These are phyloP conservation scores for Biscutella auriculata DNA, from an alignment of 441 rosid species.

Conservation along the genomic window DNA sequence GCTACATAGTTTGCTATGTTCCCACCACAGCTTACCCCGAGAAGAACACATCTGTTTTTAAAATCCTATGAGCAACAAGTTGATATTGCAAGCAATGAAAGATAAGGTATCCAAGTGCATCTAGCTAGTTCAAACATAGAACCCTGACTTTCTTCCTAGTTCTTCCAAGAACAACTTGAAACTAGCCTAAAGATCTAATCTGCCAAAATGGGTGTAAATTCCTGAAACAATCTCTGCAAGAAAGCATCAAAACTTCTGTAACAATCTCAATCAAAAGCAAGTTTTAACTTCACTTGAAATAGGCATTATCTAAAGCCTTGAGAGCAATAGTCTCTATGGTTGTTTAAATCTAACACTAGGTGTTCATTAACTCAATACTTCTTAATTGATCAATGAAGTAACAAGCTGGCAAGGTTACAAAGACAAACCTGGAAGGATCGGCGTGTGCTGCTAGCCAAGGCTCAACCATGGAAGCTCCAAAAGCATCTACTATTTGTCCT, in stretches of 20 bases:
- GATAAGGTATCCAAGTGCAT: not conserved
- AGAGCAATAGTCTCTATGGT: not conserved
- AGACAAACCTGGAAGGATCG: slow-evolving; percentile 75
- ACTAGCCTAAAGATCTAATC: not conserved
- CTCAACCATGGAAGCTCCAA: slow-evolving; percentile 93
- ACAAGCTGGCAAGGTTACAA: not conserved
- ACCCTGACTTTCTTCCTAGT: not conserved
- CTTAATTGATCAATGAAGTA: not conserved
- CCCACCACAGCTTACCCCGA: slow-evolving; percentile 57
- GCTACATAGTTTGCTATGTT: slow-evolving; percentile 61
- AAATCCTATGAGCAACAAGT: not conserved
- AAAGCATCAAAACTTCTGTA: not conserved
- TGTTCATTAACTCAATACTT: slow-evolving; percentile 4
- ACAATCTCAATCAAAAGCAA: not conserved
- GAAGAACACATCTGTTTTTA: slow-evolving; percentile 50
- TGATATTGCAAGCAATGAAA: not conserved
- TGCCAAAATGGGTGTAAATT: not conserved
- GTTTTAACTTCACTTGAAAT: not conserved
- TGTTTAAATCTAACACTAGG: not conserved
- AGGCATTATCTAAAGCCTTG: not conserved
- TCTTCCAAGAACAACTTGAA: not conserved
- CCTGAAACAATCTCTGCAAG: not conserved
- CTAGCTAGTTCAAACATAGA: not conserved
- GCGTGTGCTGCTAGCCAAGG: slow-evolving; percentile 96
- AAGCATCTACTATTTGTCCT: slow-evolving; percentile 60